phyloP scores from a whole-genome alignment of 202 grass and related monocot genomes.

The Musa balbisiana region DNA sequence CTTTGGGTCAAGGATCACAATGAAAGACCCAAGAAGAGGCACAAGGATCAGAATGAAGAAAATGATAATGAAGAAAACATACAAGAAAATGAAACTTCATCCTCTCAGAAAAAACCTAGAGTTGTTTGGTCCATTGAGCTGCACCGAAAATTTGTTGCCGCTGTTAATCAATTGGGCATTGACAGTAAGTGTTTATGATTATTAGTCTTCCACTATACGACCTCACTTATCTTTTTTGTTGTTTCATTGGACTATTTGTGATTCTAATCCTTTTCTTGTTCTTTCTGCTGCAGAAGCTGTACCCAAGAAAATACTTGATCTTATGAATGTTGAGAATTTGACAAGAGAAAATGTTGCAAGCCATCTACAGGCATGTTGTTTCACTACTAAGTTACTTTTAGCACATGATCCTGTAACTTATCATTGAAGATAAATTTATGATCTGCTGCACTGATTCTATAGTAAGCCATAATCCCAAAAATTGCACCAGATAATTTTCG shows the following conservation, averaged over 20 bases:
- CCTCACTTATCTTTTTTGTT: neutral
- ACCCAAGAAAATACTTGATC: conserved; percentile 45
- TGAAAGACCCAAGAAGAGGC: conserved; percentile 25
- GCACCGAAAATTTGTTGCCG: conserved; percentile 39
- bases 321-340: conserved; percentile 52
- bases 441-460: neutral
- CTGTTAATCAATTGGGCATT: conserved; percentile 36
- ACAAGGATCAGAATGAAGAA: conserved; percentile 33
- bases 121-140: conserved; percentile 37
- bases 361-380: conserved; percentile 47
- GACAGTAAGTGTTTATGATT: conserved; percentile 36
- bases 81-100: conserved; percentile 9
- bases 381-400: neutral
- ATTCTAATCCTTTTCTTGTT: neutral
- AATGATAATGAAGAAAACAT: conserved; percentile 18
- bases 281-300: conserved; percentile 32
- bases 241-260: neutral
- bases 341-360: conserved; percentile 46
- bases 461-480: neutral
- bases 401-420: neutral
- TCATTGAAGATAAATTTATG: no score
- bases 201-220: no score
- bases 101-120: conserved; percentile 31
- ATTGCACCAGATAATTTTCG: no score
- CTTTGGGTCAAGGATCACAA: conserved; percentile 29